Conservation (phyloP, 768 basidiomycete species). For the Calocybe indica region DNA sequence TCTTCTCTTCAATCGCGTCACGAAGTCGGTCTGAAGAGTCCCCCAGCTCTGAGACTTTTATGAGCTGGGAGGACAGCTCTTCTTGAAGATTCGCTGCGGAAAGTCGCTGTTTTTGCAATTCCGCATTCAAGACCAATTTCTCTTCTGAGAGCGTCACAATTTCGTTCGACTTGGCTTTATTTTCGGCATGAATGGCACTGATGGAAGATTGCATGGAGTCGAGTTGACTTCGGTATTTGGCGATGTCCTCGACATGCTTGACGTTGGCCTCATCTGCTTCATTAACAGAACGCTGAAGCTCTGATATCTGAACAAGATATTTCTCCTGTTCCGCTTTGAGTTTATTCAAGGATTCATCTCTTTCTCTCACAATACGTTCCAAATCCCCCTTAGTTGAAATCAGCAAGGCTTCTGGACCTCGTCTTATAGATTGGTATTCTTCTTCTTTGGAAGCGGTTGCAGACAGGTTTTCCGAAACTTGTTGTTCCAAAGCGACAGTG, state of each 20-base stretch:
- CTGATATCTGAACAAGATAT: conserved; percentile 6
- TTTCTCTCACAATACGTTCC: conserved; percentile 11
- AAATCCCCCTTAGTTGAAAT: conserved; percentile 6
- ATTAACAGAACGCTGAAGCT: conserved; percentile 8
- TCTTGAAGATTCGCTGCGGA: background rate
- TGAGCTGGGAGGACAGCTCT: background rate
- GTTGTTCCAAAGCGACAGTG: conserved; percentile 11
- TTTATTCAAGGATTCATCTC: conserved; percentile 6
- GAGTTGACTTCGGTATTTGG: conserved; percentile 3
- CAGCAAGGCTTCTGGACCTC: conserved; percentile 9
- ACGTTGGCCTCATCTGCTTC: conserved; percentile 4
- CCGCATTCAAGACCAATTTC: background rate
- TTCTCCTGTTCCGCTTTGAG: conserved; percentile 9
- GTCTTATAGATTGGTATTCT: conserved; percentile 11
- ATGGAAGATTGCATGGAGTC: conserved; percentile 2
- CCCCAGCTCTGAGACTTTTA: background rate
- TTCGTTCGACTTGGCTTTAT: background rate
- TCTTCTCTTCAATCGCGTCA: background rate
- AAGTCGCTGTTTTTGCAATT: background rate
- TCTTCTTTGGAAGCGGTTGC: conserved; percentile 4
- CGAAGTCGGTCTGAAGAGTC: background rate
- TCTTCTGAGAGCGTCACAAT: no score
- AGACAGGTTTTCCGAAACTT: conserved; percentile 7
- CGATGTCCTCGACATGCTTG: conserved; percentile 7
- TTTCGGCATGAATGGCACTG: background rate